Evolutionary conservation across 169 alveolate species (phyloP), one percentile per base, ranked within the genome.

Genomic region (Fabrea salina): DNA sequence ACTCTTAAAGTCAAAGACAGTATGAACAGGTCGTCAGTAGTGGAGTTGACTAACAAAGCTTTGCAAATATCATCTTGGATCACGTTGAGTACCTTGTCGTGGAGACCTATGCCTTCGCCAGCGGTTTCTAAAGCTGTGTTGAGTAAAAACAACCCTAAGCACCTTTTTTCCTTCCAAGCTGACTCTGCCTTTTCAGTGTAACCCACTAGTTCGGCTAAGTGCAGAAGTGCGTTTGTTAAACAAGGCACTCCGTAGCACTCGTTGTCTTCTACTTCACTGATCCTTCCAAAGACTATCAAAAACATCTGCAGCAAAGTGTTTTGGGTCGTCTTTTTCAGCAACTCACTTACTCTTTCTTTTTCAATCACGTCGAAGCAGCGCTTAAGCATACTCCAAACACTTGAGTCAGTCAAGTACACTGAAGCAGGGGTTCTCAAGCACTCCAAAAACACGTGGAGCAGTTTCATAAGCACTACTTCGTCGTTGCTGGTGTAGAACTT

Each of bases 21-120:
- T 40, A 84, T 82, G 35, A 66, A 56, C 40, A 84, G 78, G 16
- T 40, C 78, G 37, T 43, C 86, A 16, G 89, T 79, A 19, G 82
- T 54, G 2, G 86, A 79, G 80, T 84, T 84, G 70, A 76, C 75
- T 58, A 84, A 57, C 49, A 84, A 32, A 33, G 83, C 50, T 66
- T 84, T 84, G 72, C 90, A 84, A 49, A 84, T 80, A 68, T 84
- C 90, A 37, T 84, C 86, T 80, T 84, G 84, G 44, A 74, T 47
- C 27, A 79, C 71, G 61, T 22, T n/a, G 22, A 61, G 19, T 6
- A 79, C 40, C 13, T 66, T 59, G 16, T 44, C 54, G 40, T 72
- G 75, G 3, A 64, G 4, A 2, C 78, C 79, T 33, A 82, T 33
- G 16, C 19, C 75, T 25, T 37, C 79, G 13, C 87, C 87, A 11